phyloP scores from a whole-genome alignment of 345 rosid species.

The Brassica carinata region DNA sequence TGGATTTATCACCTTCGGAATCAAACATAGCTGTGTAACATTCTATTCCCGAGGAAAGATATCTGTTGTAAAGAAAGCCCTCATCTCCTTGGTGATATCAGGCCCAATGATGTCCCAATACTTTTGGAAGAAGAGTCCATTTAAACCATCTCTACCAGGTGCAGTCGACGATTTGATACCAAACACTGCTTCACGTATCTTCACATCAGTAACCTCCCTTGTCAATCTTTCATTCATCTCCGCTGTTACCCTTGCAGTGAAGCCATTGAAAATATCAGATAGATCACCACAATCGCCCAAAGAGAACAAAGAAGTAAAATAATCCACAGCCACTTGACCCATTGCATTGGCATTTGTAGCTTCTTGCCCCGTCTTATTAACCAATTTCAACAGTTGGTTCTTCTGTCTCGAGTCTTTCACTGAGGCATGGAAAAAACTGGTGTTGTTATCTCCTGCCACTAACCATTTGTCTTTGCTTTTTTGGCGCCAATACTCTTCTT shows the following conservation, averaged over 20 bases:
- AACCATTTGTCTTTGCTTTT: neutral
- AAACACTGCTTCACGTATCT: neutral
- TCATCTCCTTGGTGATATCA: neutral
- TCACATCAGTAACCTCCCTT: neutral
- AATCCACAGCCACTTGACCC: neutral
- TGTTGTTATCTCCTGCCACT: neutral
- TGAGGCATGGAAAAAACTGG: neutral
- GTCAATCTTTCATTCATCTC: neutral
- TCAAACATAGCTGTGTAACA: neutral
- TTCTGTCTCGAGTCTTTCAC: neutral
- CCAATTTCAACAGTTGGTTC: neutral
- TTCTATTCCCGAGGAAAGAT: neutral
- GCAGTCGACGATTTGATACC: neutral
- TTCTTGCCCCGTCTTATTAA: neutral
- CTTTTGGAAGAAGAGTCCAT: neutral
- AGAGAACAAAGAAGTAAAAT: neutral
- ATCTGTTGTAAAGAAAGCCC: neutral
- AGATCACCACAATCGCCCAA: neutral
- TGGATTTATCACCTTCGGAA: neutral
- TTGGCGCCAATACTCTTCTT: neutral
- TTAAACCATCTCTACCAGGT: neutral
- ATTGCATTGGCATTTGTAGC: neutral
- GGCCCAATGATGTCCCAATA: neutral
- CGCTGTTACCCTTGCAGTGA: neutral
- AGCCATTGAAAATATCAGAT: neutral